Base-by-base conservation (phyloP, 129 eudicot genomes). In the Kitagawia praeruptora region DNA sequence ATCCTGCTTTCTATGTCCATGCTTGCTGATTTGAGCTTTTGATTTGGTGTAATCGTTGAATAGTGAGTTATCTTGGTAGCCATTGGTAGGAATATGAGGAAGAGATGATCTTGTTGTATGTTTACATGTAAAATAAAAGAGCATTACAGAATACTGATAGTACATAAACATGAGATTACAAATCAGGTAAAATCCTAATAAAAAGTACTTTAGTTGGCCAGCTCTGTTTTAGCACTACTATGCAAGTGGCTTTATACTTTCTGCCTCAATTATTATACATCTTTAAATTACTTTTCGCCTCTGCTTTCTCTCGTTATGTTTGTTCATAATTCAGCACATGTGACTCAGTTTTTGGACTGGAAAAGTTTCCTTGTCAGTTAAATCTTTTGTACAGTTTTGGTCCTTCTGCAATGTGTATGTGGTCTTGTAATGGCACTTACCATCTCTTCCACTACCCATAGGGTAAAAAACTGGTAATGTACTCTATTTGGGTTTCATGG, bases 1-100 rank as follows among this genome's bases (percentile, higher is more conserved):
- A 27, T 31, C 41, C 51, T 15, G 58, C 28, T 46, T 75, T 75
- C 4, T 75, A 75, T 75, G 77, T 42, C 54, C 77, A 42, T 73
- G 12, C 23, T 34, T 28, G 72, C 41, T 13, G 73, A 31, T 67
- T 66, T 31, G 19, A 66, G 40, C 19, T 31, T 67, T 27, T 14
- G 10, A 34, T 67, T 4, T 19, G 15, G 40, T 31, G 31, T 27
- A 23, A 25, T 64, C 7, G 7, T 25, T 64, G 10, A 28, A 28
- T n/a, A 11, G 39, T 0, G 19, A 54, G 7, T 19, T 53, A 23
- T 58, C 66, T 23, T n/a, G 9, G 31, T 58, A 58, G 66, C n/a
- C 66, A 58, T 54, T 58, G 66, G 27, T 58, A 58, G 64, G 64
- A 21, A 58, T 1, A 58, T 8, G 66, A 23, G 31, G 66, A 23